Evolutionary conservation across 495 filamentous ascomycete genomes (phyloP), one percentile per base, ranked within the genome.

Genomic region (Aspergillus nanangensis): DNA sequence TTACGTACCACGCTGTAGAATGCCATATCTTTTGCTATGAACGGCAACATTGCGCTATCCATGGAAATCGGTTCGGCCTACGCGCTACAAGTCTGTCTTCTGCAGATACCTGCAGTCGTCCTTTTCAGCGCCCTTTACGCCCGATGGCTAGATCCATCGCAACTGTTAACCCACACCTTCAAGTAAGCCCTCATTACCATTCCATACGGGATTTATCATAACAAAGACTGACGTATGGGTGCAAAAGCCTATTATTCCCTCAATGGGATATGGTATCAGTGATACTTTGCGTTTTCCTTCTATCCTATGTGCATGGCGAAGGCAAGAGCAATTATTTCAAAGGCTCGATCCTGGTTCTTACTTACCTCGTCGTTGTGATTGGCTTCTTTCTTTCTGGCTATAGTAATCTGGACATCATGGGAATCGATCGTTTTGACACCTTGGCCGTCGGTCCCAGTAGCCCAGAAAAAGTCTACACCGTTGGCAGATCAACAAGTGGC

Each of bases 11-110:
- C 37, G 40, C 19, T 41, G 37, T 57, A 93, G 88, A 99, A 99
- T 61, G 93, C 94, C 58, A 97, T 99, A 45, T 96, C 90, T 2
- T 99, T 99, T 64, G 93, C 93, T 34, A 99, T 99, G 94, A 97
- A 99, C 56, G 93, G 93, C n/a, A 99, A 99, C 66, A 97, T 99
- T 59, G 93, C 93, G 0, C 75, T 99, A 20, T 95, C 89, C 33
- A 97, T 99, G 94, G 93, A 99, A 62, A 97, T 99, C 51, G 93
- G 93, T 52, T 95, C 90, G 1, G 92, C 92, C 24, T 99, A 99
- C 54, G 94, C 94, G 5, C 75, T 99, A 31, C 93, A 99, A 64
- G 93, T 99, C 45, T 96, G 90, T 65, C 79, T 99, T n/a, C 75
- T 99, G 21, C 93, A 99, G 60, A 90, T 97, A 18, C 93, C 93